Percentiles rank a stretch among this genome's conserved stretches.
Evolutionary conservation across 495 filamentous ascomycete species (phyloP).

Genomic region (Hypoxylon cercidicola): DNA sequence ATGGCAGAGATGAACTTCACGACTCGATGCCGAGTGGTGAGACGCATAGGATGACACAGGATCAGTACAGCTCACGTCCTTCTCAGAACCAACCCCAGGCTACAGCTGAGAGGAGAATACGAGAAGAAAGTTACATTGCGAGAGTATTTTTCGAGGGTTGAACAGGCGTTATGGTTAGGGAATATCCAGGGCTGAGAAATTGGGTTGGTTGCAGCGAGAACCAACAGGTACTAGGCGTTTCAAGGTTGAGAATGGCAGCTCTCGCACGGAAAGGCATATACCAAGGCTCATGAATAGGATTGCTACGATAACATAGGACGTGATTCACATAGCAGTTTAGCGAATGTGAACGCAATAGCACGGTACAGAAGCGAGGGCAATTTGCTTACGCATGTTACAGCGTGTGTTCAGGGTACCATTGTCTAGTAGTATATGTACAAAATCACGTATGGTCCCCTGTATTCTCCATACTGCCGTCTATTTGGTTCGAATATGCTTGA

Average conservation of each 20-base stretch:
- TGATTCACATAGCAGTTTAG: slow-evolving; percentile 19
- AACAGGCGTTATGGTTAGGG: slow-evolving; percentile 25
- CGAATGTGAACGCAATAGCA: slow-evolving; percentile 1
- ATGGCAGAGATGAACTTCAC: too few relatives aligned
- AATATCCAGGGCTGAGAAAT: slow-evolving; percentile 7
- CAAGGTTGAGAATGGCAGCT: slow-evolving; percentile 1
- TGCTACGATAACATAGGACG: slow-evolving; percentile 15
- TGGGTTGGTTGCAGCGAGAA: slow-evolving; percentile 1
- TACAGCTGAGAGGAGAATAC: not conserved
- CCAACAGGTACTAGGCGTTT: slow-evolving; percentile 25
- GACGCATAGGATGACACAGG: too few relatives aligned
- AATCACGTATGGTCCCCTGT: slow-evolving; percentile 13
- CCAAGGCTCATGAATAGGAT: slow-evolving; percentile 5
- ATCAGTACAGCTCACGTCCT: not conserved
- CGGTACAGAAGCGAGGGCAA: slow-evolving; percentile 3
- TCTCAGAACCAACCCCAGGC: not conserved
- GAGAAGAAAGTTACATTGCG: not conserved
- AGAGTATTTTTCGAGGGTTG: slow-evolving; percentile 19
- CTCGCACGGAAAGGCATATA: slow-evolving; percentile 8
- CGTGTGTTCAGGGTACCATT: slow-evolving; percentile 33
- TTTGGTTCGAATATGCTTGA: slow-evolving; percentile 95
- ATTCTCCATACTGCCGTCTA: slow-evolving; percentile 49
- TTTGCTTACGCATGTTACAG: slow-evolving; percentile 1
- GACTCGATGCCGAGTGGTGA: too few relatives aligned
- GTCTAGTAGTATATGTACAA: slow-evolving; percentile 48